These are phyloP conservation scores for Daedaleopsis nitida DNA, from an alignment of 768 basidiomycete genomes.

Conservation along the genomic window DNA sequence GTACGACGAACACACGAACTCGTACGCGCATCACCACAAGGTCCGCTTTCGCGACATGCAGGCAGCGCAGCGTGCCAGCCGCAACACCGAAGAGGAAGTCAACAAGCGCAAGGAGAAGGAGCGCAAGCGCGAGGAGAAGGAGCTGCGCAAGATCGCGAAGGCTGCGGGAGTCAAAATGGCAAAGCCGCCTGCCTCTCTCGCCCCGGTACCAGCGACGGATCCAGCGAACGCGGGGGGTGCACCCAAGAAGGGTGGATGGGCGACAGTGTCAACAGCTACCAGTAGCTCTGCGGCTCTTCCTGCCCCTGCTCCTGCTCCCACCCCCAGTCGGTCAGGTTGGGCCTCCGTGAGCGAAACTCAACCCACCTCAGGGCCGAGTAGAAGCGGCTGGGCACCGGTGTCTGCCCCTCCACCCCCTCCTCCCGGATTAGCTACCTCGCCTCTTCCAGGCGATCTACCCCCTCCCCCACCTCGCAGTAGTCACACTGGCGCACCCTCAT, in stretches of 20 bases:
- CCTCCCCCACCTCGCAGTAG: conserved; percentile 6
- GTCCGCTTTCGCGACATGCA: conserved; percentile 83
- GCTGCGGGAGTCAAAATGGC: conserved; percentile 76
- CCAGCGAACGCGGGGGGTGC: conserved; percentile 18
- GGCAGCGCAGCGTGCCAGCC: conserved; percentile 55
- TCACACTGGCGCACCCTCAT: conserved; percentile 42
- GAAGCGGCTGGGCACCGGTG: conserved; percentile 24
- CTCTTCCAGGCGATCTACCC: neutral
- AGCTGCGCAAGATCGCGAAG: conserved; percentile 79
- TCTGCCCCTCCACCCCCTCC: conserved; percentile 10
- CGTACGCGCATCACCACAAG: conserved; percentile 86
- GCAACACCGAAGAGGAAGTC: conserved; percentile 65
- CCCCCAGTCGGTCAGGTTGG: conserved; percentile 51
- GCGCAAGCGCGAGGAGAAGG: conserved; percentile 82
- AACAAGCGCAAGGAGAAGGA: conserved; percentile 86
- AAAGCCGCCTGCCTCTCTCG: conserved; percentile 30
- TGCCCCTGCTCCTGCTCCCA: conserved; percentile 26
- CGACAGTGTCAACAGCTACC: conserved; percentile 9
- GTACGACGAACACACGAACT: conserved; percentile 89
- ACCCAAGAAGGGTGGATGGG: conserved; percentile 2
- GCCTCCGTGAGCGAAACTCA: conserved; percentile 39
- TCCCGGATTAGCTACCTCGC: conserved; percentile 3
- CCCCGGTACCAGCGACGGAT: conserved; percentile 15
- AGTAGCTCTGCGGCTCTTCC: conserved; percentile 40
- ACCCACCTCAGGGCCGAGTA: neutral